Evolutionary conservation across 2,329 filamentous ascomycete species (phyloP), one percentile per base, ranked within the genome.

Genomic region (Penicillium sp.): DNA sequence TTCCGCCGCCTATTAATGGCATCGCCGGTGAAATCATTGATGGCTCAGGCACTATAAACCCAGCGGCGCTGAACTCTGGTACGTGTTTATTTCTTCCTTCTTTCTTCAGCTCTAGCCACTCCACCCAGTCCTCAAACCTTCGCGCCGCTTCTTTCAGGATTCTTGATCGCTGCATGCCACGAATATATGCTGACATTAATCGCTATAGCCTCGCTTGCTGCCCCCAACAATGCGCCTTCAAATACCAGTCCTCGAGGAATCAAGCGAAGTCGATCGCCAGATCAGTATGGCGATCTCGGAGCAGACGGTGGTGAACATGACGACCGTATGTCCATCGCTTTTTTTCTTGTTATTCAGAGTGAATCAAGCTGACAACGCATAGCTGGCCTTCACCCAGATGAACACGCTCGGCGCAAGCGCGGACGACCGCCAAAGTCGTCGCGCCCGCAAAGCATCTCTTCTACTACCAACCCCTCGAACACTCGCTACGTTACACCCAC

Each of bases 1-100:
- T 72, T 79, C 80, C 83, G 72, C 79, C 81, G 74, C 81, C 83
- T 75, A 82, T 86, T 80, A 87, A 86, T 80, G 84, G 85, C 76
- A 72, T 80, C 65, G 74, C 71, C 63, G 69, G 67, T 58, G 75
- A 76, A 57, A 69, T 77, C 59, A 79, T 81, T 67, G 88, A 89
- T 83, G 88, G 90, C 73, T 88, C 88, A 80, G 89, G 88, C 72
- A 95, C 91, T 71, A 94, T 96, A 81, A 90, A 95, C 81, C 91
- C 91, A 73, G 90, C 90, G 69, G 89, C 88, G 63, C 82, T 96
- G 79, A 91, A 88, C 78, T 87, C 86, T 72, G 85, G 89, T 93
- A 86, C 68, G 74, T 64, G 51, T 35, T 56, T 47, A 21, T 33
- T 20, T 47, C 18, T 43, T 46, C 16, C 30, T 46, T 30, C 46